These are phyloP conservation scores for Xylogone sp. DNA, from an alignment of 2,329 filamentous ascomycete species.

Conservation along the genomic window DNA sequence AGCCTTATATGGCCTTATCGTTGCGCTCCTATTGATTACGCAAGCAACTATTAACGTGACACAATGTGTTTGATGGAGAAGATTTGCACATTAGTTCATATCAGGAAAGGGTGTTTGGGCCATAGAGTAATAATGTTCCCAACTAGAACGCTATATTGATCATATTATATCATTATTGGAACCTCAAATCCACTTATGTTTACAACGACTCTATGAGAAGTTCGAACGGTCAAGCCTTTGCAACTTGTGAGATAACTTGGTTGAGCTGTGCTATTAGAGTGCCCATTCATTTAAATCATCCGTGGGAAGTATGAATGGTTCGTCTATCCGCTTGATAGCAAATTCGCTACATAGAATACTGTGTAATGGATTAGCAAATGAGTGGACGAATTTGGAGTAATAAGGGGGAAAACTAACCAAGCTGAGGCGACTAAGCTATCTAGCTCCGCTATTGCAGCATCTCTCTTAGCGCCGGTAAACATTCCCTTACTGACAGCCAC, in stretches of 20 bases:
- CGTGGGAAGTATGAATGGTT: constrained; percentile 75
- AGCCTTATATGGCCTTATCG: constrained; percentile 98
- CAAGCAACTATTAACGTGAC: constrained; percentile 62
- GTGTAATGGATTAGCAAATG: constrained; percentile 19
- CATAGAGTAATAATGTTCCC: too few species aligned
- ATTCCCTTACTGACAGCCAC: constrained; percentile 75
- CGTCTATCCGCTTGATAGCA: constrained; percentile 90
- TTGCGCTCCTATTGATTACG: constrained; percentile 97
- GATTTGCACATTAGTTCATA: not conserved
- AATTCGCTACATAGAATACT: constrained; percentile 93
- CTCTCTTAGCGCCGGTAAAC: constrained; percentile 66
- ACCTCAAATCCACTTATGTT: too few species aligned
- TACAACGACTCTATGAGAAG: too few species aligned
- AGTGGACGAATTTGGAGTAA: constrained; percentile 3
- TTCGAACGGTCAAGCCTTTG: not conserved
- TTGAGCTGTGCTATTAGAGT: constrained; percentile 37
- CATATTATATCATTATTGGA: too few species aligned
- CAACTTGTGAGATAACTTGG: not conserved
- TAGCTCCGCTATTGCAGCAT: constrained; percentile 81
- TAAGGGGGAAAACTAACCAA: constrained; percentile 57
- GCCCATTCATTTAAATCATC: constrained; percentile 83
- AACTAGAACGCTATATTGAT: too few species aligned
- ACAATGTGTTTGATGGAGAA: constrained; percentile 5
- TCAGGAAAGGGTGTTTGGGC: too few species aligned
- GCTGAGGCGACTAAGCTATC: constrained; percentile 87